Evolutionary conservation across 345 rosid species (phyloP).

Genomic region (Eucalyptus rudis): DNA sequence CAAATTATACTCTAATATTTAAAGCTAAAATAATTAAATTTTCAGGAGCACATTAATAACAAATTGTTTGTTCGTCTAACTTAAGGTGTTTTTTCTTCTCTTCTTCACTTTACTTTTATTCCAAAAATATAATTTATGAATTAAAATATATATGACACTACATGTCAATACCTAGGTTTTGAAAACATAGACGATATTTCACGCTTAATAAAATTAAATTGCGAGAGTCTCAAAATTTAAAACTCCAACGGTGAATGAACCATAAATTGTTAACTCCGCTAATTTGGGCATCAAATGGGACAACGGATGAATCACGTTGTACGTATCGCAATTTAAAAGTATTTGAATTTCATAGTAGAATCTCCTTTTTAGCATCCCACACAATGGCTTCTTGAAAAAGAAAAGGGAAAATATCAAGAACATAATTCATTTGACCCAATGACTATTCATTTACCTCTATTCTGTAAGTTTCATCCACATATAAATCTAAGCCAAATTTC

Average conservation of each 20-base stretch:
- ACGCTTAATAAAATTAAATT: background rate
- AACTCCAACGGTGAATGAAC: background rate
- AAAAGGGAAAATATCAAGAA: background rate
- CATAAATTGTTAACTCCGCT: background rate
- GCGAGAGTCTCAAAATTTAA: background rate
- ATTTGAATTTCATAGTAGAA: background rate
- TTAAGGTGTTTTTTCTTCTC: background rate
- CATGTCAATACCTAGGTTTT: background rate
- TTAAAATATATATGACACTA: background rate
- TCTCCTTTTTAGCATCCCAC: background rate
- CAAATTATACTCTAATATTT: background rate
- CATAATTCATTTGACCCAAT: background rate
- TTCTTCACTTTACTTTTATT: background rate
- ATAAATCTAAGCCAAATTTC: background rate
- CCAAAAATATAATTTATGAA: background rate
- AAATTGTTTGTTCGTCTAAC: background rate
- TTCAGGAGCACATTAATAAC: background rate
- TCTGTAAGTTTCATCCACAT: background rate
- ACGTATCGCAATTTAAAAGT: background rate
- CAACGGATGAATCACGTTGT: background rate
- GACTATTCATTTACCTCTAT: background rate
- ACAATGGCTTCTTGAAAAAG: background rate
- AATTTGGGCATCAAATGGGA: background rate
- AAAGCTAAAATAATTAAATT: background rate
- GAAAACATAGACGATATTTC: background rate